Base-by-base conservation (phyloP, 176 grass and related monocot genomes). In the Oryza glumipatula region DNA sequence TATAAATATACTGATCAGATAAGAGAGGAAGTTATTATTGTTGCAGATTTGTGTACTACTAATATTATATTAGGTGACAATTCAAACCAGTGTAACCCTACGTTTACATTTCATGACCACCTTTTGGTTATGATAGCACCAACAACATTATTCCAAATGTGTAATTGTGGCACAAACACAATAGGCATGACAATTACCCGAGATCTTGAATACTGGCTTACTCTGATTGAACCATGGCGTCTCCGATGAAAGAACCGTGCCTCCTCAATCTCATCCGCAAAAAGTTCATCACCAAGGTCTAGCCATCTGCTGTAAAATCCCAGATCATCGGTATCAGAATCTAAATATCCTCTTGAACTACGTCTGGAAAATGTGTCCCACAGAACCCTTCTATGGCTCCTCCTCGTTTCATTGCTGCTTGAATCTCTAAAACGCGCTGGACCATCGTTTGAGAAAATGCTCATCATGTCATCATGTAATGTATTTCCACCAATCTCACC, bases 131-230 rank as follows among this genome's bases (percentile, higher is more conserved):
- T 19, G 2, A 8, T 76, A 13, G 54, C 44, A 76, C 30, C 63
- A 68, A 76, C 6, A 84, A 68, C 32, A 76, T 56, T 67, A 63
- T 68, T 43, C 32, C 76, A 84, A 56, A 84, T 56, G 15, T 68
- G 23, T 35, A 61, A 33, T 3, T 7, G 35, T 71, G 68, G 49
- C 12, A 80, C 65, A 66, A 17, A 35, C 60, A 70, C 17, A 38
- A 22, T 38, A 65, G 74, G 12, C 63, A 88, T 85, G 78, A 64
- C 22, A 82, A 81, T 92, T 88, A 98, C 93, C 91, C 80, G 82
- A 39, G 96, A 92, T 95, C 93, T 95, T 80, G 89, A 94, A 84
- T 98, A 88, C 85, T 94, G 88, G 85, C 90, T 98, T 82, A 94
- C 85, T 92, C 89, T 89, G 74, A 87, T 87, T 67, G 91, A 90